Evolutionary conservation across 169 alveolate species (phyloP), one percentile per base, ranked within the genome.

Genomic region (Cystoisospora suis): DNA sequence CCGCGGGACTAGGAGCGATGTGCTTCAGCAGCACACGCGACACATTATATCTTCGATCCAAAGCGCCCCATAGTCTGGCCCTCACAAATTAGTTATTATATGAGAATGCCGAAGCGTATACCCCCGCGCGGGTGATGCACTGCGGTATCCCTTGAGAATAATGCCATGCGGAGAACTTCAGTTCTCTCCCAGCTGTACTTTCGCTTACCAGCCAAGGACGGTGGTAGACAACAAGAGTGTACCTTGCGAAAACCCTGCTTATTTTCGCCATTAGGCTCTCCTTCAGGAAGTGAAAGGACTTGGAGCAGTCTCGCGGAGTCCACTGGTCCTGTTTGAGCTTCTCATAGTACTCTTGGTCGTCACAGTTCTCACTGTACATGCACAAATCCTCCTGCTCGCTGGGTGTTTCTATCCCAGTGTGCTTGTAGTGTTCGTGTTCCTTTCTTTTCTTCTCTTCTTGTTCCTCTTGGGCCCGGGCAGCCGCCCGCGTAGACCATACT

Each of bases 151-250:
- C n/a, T n/a, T n/a, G n/a, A n/a, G n/a, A n/a, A n/a, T n/a, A n/a
- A n/a, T n/a, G n/a, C n/a, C n/a, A n/a, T n/a, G n/a, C n/a, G n/a
- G n/a, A n/a, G n/a, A n/a, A n/a, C n/a, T n/a, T n/a, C n/a, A n/a
- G n/a, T n/a, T n/a, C n/a, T n/a, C n/a, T n/a, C n/a, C n/a, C n/a
- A n/a, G n/a, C n/a, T n/a, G n/a, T n/a, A n/a, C n/a, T n/a, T n/a
- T n/a, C n/a, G n/a, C 86, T 34, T 58, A 88, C 92, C 88, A 40
- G 49, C 49, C 53, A n/a, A 15, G 92, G 92, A 9, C 77, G 92
- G 29, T 36, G 75, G 89, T 88, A 88, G 40, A 88, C 92, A 27
- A 88, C 29, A 0, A 88, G 58, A 1, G 92, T 86, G 45, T 88
- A 88, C 32, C 75, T 40, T 17, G 83, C 92, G 72, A 88, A 88